Conservation (phyloP, 208 protist genomes). For the Borovskyia barvae region DNA sequence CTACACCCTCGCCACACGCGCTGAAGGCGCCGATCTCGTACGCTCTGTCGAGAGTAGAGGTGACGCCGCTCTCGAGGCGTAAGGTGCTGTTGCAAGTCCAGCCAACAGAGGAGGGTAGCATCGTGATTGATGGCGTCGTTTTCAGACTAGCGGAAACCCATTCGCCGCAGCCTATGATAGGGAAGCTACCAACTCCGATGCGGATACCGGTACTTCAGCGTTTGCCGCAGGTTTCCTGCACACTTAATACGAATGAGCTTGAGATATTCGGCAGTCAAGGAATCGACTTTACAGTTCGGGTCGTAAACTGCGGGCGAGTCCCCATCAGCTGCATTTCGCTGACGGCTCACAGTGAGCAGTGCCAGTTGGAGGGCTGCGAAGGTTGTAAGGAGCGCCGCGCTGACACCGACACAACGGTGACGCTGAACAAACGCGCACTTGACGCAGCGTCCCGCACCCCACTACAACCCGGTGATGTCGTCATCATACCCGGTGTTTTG, state of each 20-base stretch:
- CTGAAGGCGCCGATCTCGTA: slow-evolving; percentile 60
- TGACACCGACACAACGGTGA: slow-evolving; percentile 33
- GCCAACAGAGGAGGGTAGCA: slow-evolving; percentile 55
- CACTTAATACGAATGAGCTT: slow-evolving; percentile 61
- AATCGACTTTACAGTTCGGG: slow-evolving; percentile 58
- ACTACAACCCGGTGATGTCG: slow-evolving; percentile 61
- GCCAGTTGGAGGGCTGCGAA: slow-evolving; percentile 78
- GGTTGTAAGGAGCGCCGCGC: slow-evolving; percentile 72
- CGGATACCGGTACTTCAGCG: slow-evolving; percentile 71
- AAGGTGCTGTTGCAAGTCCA: slow-evolving; percentile 66
- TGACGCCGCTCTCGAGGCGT: slow-evolving; percentile 43
- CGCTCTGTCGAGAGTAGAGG: slow-evolving; percentile 45
- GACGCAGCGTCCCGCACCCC: slow-evolving; percentile 26
- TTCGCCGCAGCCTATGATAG: slow-evolving; percentile 33
- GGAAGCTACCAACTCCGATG: slow-evolving; percentile 35
- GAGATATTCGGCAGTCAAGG: slow-evolving; percentile 83
- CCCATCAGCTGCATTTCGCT: slow-evolving; percentile 61
- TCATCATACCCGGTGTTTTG: slow-evolving; percentile 56
- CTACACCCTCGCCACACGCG: neutral
- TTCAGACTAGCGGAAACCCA: slow-evolving; percentile 37
- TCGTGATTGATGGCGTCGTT: slow-evolving; percentile 67
- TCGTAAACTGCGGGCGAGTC: slow-evolving; percentile 73
- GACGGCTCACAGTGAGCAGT: slow-evolving; percentile 78
- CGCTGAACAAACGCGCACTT: slow-evolving; percentile 57
- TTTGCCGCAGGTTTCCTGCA: slow-evolving; percentile 77